Base-by-base conservation (phyloP, 495 filamentous ascomycete genomes). In the Tricharina praecox region DNA sequence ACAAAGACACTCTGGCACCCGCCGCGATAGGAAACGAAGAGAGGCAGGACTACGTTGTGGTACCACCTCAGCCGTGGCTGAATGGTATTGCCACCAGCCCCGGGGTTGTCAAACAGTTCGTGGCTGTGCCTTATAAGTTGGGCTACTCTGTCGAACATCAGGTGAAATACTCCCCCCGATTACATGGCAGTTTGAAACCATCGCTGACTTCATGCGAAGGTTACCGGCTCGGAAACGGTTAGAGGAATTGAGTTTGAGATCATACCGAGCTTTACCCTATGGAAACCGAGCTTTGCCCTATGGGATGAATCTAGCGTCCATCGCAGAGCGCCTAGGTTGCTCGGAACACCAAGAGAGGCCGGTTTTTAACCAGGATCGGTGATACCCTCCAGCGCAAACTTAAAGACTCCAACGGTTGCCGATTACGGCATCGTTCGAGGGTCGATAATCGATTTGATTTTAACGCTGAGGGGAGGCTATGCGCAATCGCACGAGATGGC, bases 101-200 rank as follows among this genome's bases (percentile, higher is more conserved):
- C 11, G 64, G 63, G 3, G 39, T 53, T 11, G 65, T 65, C n/a
- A 53, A 50, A 19, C 67, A 70, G 39, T 70, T 70, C 50, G 67
- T 70, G 3, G 63, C 67, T 3, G 64, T 67, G 55, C 64, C 63
- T 0, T 46, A 64, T 16, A 68, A 65, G 18, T 52, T 55, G 5
- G 68, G 68, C 2, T 73, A 73, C 35, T 60, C 63, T 8, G 61
- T 73, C 11, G 69, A 75, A 50, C 62, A 63, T 9, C 71, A 73
- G 34, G 44, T 32, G n/a, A n/a, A n/a, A 32, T 7, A 32, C 13
- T 13, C 13, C 13, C 13, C 13, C 28, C 13, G 28, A 7, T 13
- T 32, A 32, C 28, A 13, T 7, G 28, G 13, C 13, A 7, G 7
- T 32, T 32, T 32, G 28, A 32, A 32, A 13, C 28, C 13, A 32